A percentile compares a stretch with the other conserved stretches of the same genome.
phyloP scores from a whole-genome alignment of 805 yeast genomes.

The Candida nonsorbophila region DNA sequence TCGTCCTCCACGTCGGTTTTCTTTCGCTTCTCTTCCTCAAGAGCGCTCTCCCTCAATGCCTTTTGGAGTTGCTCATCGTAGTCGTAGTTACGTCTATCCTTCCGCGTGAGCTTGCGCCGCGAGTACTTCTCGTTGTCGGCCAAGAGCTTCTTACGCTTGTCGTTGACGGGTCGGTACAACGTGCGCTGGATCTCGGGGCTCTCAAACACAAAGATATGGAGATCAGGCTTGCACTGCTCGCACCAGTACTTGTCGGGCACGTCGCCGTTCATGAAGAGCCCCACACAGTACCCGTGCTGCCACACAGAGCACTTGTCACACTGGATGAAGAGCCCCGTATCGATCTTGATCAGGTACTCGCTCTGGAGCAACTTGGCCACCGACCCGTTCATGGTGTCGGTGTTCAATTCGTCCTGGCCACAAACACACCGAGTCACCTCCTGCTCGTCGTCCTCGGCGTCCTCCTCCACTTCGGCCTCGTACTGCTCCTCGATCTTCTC shows the following conservation, averaged over 20 bases:
- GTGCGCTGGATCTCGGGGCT: conserved; percentile 21
- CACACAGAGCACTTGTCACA: conserved; percentile 91
- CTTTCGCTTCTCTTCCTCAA: conserved; percentile 31
- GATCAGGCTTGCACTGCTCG: conserved; percentile 82
- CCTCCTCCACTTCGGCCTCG: conserved; percentile 10
- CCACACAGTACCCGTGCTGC: conserved; percentile 98
- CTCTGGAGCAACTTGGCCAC: conserved; percentile 18
- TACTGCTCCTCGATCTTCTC: conserved; percentile 4
- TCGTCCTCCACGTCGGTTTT: conserved; percentile 4
- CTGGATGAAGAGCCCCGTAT: conserved; percentile 67
- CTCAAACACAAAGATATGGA: conserved; percentile 51
- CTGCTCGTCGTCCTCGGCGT: conserved; percentile 27
- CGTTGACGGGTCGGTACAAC: conserved; percentile 37
- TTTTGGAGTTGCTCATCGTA: conserved; percentile 40
- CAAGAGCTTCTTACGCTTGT: conserved; percentile 31
- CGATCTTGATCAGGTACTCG: conserved; percentile 35
- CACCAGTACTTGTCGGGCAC: conserved; percentile 96
- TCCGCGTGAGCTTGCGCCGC: conserved; percentile 15
- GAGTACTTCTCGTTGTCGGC: conserved; percentile 10
- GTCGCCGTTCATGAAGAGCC: conserved; percentile 64
- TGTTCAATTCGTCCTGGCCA: conserved; percentile 32
- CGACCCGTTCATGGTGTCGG: conserved; percentile 17
- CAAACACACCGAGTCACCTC: conserved; percentile 41
- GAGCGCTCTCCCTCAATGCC: conserved; percentile 54
- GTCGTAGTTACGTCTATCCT: conserved; percentile 29